Conservation (phyloP, 1,139 yeast genomes). For the Lodderomyces oxycetoniae region DNA sequence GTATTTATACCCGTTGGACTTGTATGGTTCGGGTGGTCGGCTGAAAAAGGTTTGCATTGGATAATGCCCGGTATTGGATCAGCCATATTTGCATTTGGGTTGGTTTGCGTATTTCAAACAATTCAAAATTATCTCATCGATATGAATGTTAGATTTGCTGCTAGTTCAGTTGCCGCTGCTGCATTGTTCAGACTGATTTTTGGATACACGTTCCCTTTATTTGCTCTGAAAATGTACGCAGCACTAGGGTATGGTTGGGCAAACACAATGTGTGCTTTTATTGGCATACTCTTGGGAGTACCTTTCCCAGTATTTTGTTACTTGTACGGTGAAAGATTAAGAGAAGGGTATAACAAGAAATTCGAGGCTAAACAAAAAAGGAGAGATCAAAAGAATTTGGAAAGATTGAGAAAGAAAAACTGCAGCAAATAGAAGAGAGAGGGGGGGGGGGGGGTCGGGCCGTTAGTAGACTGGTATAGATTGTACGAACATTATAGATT, state of each 20-base stretch:
- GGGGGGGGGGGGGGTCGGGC: too few species aligned
- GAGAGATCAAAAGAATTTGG: constrained; percentile 32
- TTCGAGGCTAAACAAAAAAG: constrained; percentile 30
- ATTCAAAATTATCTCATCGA: constrained; percentile 43
- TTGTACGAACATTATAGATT: too few species aligned
- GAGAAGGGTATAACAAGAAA: constrained; percentile 33
- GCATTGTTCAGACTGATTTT: constrained; percentile 43
- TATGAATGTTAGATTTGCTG: constrained; percentile 42
- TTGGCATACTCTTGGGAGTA: constrained; percentile 36
- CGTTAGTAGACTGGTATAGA: too few species aligned
- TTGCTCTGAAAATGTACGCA: constrained; percentile 38
- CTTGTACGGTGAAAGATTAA: constrained; percentile 36
- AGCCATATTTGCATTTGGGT: constrained; percentile 41
- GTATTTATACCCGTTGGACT: constrained; percentile 38
- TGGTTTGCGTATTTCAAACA: constrained; percentile 43
- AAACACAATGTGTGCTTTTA: constrained; percentile 40
- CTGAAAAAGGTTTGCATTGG: constrained; percentile 39
- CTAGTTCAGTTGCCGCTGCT: constrained; percentile 45
- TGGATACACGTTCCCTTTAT: constrained; percentile 42
- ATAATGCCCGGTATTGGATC: constrained; percentile 45
- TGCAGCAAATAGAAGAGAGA: too few species aligned
- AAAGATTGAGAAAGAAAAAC: constrained; percentile 20
- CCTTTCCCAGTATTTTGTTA: constrained; percentile 44
- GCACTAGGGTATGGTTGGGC: constrained; percentile 44
- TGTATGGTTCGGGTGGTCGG: constrained; percentile 47